These are phyloP conservation scores for Wickerhamomyces sp. DNA, from an alignment of 1,139 yeast species.

Conservation along the genomic window DNA sequence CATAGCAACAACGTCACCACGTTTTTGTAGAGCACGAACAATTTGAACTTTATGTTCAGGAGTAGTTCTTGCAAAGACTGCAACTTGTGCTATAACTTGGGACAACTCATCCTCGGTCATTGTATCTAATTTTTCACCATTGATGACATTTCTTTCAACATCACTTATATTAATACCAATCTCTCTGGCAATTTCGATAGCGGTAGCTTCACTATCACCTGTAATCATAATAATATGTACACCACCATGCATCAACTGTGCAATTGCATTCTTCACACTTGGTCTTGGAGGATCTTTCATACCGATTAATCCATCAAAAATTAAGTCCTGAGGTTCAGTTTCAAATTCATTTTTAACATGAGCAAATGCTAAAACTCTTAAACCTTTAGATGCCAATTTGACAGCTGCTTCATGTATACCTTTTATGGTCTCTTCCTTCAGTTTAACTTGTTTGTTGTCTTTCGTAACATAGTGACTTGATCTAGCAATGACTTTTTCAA, in stretches of 20 bases:
- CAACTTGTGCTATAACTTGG: constrained; percentile 71
- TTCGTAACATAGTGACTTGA: constrained; percentile 57
- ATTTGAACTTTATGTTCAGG: constrained; percentile 94
- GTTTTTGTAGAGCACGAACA: constrained; percentile 83
- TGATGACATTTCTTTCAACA: constrained; percentile 59
- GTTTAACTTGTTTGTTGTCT: constrained; percentile 45
- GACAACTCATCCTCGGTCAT: constrained; percentile 68
- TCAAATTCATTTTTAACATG: constrained; percentile 34
- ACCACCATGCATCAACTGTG: constrained; percentile 79
- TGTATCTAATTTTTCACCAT: constrained; percentile 75
- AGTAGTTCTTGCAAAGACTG: constrained; percentile 93
- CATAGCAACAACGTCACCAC: constrained; percentile 98
- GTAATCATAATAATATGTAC: constrained; percentile 97
- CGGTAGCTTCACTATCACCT: constrained; percentile 95
- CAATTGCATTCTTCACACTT: constrained; percentile 67
- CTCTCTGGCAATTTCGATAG: constrained; percentile 80
- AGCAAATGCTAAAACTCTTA: constrained; percentile 83
- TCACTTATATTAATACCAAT: constrained; percentile 83
- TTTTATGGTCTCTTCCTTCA: constrained; percentile 46
- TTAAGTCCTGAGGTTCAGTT: constrained; percentile 48
- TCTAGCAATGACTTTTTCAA: constrained; percentile 63
- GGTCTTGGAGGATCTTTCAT: constrained; percentile 98
- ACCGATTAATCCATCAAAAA: constrained; percentile 82
- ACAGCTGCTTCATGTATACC: constrained; percentile 53
- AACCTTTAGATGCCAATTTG: constrained; percentile 72